phyloP scores from a whole-genome alignment of 768 basidiomycete genomes.

The Trametes cingulata region DNA sequence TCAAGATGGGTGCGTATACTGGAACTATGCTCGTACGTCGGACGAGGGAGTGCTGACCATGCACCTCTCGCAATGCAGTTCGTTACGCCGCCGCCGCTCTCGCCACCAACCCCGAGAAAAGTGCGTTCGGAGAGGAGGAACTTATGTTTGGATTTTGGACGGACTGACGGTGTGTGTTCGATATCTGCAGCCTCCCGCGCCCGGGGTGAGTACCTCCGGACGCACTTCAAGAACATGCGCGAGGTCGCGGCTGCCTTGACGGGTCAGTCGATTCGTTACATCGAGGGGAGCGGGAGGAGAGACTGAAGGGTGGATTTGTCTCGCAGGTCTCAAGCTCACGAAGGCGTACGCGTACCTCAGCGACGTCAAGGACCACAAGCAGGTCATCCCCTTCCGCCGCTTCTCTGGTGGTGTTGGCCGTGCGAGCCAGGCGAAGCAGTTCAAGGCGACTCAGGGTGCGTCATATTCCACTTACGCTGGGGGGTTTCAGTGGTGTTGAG shows the following conservation, averaged over 20 bases:
- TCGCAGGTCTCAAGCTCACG: constrained; percentile 81
- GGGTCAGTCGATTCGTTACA: constrained; percentile 49
- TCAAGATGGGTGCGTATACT: constrained; percentile 40
- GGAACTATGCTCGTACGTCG: constrained; percentile 19
- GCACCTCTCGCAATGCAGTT: constrained; percentile 48
- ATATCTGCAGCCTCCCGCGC: constrained; percentile 74
- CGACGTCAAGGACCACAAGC: constrained; percentile 96
- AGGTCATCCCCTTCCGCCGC: constrained; percentile 93
- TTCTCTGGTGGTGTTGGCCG: constrained; percentile 96
- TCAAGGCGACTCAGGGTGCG: constrained; percentile 94
- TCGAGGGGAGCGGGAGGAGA: not conserved
- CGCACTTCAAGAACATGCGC: constrained; percentile 99
- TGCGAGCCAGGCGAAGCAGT: constrained; percentile 93
- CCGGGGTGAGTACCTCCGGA: constrained; percentile 95
- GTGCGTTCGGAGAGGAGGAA: constrained; percentile 43
- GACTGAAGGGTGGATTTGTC: constrained; percentile 12
- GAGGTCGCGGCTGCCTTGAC: constrained; percentile 95
- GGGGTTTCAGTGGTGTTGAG: not conserved
- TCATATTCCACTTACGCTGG: constrained; percentile 16
- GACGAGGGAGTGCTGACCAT: constrained; percentile 17
- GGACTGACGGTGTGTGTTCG: constrained; percentile 11
- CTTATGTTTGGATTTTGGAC: not conserved
- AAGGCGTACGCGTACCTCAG: constrained; percentile 95
- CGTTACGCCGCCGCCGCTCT: constrained; percentile 90
- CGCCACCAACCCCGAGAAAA: constrained; percentile 94